Base-by-base conservation (phyloP, 2,329 filamentous ascomycete species). In the Aspergillus pseudoterreus region DNA sequence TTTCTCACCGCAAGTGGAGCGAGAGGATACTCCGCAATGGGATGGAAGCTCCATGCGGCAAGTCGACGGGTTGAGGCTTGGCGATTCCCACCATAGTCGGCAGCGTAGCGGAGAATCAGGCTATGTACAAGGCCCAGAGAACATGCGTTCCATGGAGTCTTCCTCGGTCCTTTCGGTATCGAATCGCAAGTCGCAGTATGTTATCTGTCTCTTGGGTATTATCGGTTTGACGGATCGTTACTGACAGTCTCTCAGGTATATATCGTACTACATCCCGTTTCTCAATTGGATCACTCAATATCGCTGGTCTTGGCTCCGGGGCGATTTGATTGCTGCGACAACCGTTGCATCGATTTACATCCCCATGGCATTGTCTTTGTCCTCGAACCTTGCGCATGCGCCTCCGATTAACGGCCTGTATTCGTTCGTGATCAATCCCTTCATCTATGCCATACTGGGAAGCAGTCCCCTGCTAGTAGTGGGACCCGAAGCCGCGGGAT, bases 331-430 rank as follows among this genome's bases (percentile, higher is more conserved):
- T 12, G 87, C 92, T 8, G 92, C 92, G 45, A 70, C 97, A 56
- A 97, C 94, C n/a, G 87, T 99, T 76, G 90, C 92, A n/a, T 96
- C 92, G 22, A 94, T 99, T 75, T 99, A 99, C 70, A 87, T 99
- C 35, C 94, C 94, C 47, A 96, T 99, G 92, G 88, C 91, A 0
- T 81, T 99, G 12, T 97, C 94, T 0, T 87, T 95, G 57, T 91
- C 94, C 50, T 85, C 90, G 38, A 97, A 97, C 66, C 84, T 99
- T 39, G 91, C 88, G 5, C 94, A 97, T 67, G 84, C 96, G 1
- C 91, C 92, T 8, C 88, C 94, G 0, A 92, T 97, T 63, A 92
- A 96, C 65, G 94, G 94, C 0, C 80, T 99, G 3, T 99, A 97
- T 73, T 84, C 89, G 14, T 97, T 96, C 68, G 89, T 95, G 56